Base-by-base conservation (phyloP, 345 rosid species). In the Adansonia digitata region DNA sequence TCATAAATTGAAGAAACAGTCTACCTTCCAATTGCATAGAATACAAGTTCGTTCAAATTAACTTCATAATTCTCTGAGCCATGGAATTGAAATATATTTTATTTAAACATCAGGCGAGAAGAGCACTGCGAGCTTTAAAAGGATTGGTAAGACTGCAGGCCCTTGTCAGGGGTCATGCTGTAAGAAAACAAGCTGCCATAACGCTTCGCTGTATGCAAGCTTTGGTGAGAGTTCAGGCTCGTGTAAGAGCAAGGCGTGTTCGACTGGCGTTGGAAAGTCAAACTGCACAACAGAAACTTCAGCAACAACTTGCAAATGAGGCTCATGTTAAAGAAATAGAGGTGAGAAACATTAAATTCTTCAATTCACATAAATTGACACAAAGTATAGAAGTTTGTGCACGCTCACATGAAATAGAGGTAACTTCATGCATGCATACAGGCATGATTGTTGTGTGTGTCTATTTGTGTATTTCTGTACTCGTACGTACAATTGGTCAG, bases 121-220 rank as follows among this genome's bases (percentile, higher is more conserved):
- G 99, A 87, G 99, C 99, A 53, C 80, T 93, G 48, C 88, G 93
- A 73, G 99, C 99, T 26, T 82, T 95, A 81, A 95, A 89, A 81
- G 98, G 99, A 84, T 85, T 95, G 75, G 99, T 95, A 80, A 89
- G 98, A 82, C 92, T 93, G 63, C 99, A 95, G 86, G 99, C 98
- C 29, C 94, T 93, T 82, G 97, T 91, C 46, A 87, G 99, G 82
- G 99, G 99, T 46, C 97, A 95, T 77, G 97, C 97, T 72, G 98
- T 95, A 78, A 92, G 99, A 83, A 95, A 95, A 81, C 98, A 95
- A 85, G 99, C 99, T 79, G 99, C 99, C 20, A 90, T 95, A 77
- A 95, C 99, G 29, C 97, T 95, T 71, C 93, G 99, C 78, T 91
- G 99, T 80, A 95, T 95, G 99, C 97, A 95, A 93, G 99, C 99